These are phyloP conservation scores for Parachaetomium inaequale DNA, from an alignment of 495 filamentous ascomycete genomes.

Conservation along the genomic window DNA sequence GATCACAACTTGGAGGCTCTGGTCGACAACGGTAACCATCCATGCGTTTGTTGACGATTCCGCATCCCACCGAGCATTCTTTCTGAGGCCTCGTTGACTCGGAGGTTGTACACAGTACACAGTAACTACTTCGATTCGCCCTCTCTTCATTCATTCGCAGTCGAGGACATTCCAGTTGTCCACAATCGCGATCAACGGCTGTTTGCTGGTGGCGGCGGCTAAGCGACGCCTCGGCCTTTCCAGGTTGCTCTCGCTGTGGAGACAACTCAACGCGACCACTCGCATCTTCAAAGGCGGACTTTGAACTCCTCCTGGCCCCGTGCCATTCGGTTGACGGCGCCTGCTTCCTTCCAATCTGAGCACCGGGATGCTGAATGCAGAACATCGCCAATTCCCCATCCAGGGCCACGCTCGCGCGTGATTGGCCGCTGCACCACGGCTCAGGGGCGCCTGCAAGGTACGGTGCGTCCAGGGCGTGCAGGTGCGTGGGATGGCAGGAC, in stretches of 20 bases:
- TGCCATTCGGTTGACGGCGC: conserved; percentile 5
- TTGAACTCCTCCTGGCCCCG: not conserved
- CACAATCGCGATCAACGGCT: conserved; percentile 2
- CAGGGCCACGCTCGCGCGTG: not conserved
- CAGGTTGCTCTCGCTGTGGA: not conserved
- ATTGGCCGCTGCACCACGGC: not conserved
- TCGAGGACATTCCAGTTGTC: not conserved
- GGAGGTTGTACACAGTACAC: too few species aligned
- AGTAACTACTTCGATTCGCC: not conserved
- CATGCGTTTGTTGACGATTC: not conserved
- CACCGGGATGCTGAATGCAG: conserved; percentile 2
- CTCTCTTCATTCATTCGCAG: not conserved
- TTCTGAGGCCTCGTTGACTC: too few species aligned
- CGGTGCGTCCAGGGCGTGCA: not conserved
- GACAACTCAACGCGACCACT: not conserved
- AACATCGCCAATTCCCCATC: conserved; percentile 8
- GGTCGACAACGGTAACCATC: not conserved
- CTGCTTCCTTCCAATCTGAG: conserved; percentile 7
- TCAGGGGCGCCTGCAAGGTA: conserved; percentile 7
- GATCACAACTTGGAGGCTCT: conserved; percentile 4
- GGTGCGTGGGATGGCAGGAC: not conserved
- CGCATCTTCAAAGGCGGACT: not conserved
- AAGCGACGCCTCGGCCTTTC: not conserved
- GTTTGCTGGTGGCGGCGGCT: conserved; percentile 1
- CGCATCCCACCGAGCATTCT: not conserved